phyloP scores from a whole-genome alignment of 2,329 filamentous ascomycete genomes.

The Alternaria brassicae region DNA sequence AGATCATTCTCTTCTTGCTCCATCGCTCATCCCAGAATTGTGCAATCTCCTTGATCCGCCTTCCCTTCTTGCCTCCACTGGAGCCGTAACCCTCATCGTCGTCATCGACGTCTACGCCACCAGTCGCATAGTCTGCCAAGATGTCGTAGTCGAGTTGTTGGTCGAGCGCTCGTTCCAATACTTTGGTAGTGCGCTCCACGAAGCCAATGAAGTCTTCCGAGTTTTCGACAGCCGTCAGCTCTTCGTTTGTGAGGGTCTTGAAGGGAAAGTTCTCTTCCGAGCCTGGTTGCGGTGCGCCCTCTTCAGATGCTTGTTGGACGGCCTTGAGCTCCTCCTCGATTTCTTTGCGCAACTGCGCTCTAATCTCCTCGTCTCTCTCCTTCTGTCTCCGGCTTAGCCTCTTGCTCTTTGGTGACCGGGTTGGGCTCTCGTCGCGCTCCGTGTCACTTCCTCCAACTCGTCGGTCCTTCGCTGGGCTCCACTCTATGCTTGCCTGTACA shows the following conservation, averaged over 20 bases:
- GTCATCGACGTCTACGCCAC: slow-evolving; percentile 78
- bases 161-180: slow-evolving; percentile 93
- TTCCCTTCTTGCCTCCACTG: slow-evolving; percentile 72
- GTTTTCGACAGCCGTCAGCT: slow-evolving; percentile 86
- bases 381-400: slow-evolving; percentile 78
- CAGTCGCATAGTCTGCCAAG: slow-evolving; percentile 89
- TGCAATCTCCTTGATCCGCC: slow-evolving; percentile 82
- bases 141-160: slow-evolving; percentile 97
- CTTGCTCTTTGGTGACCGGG: slow-evolving; percentile 66
- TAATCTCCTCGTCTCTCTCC: slow-evolving; percentile 86
- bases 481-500: slow-evolving; percentile 86
- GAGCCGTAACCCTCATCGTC: slow-evolving; percentile 78
- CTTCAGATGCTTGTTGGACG: slow-evolving; percentile 58
- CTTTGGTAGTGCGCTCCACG: slow-evolving; percentile 92
- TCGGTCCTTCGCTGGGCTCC: slow-evolving; percentile 63
- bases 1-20: slow-evolving; percentile 98
- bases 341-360: slow-evolving; percentile 82
- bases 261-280: slow-evolving; percentile 71
- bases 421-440: slow-evolving; percentile 67
- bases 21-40: slow-evolving; percentile 96
- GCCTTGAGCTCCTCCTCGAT: slow-evolving; percentile 89
- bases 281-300: slow-evolving; percentile 53
- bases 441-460: slow-evolving; percentile 62
- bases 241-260: slow-evolving; percentile 80
- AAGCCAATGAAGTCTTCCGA: slow-evolving; percentile 96